Base-by-base conservation (phyloP, 78 protist genomes). In the Polysphondylium violaceum region DNA sequence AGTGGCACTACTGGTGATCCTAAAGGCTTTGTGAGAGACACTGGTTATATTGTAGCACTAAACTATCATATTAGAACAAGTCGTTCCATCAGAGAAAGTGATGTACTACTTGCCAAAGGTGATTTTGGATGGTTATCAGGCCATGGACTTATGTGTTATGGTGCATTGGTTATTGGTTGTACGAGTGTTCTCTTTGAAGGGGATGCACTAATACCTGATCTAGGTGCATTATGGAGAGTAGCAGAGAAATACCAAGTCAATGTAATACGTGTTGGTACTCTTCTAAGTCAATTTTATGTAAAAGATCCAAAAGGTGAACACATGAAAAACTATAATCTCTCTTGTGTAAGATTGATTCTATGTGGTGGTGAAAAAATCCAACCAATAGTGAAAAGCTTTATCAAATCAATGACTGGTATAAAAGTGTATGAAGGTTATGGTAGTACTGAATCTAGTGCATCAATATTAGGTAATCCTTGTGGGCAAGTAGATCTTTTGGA, bases 51-150 rank as follows among this genome's bases (percentile, higher is more conserved):
- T 36, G 74, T 77, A 1, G 95, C 71, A 0, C 5, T 87, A 3
- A 33, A 23, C 29, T 74, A 59, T 35, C 19, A 89, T 58, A 2
- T 53, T 16, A 78, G 67, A 94, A 12, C 35, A 12, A 19, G 19
- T 1, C 0, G 75, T 5, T 81, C 50, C 35, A 94, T 50, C 7
- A 16, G 19, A n/a, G 35, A 21, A 5, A 1, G 36, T 11, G 69
- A 94, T 17, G 58, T 33, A 40, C 0, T 94, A 67, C 79, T 73
- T 68, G 92, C 38, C 23, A 17, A 95, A 4, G 21, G 72, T 19
- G 94, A 88, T 27, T 23, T 87, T 21, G 94, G 97, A 0, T 94
- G 96, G 96, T 74, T 75, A 9, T 36, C 43, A 0, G 90, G 90
- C 0, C 95, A 90, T 63, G 19, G 63, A 8, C 50, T 59, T 1